Evolutionary conservation across 257 asterid genomes (phyloP), one percentile per base, ranked within the genome.

Genomic region (Vinca minor): DNA sequence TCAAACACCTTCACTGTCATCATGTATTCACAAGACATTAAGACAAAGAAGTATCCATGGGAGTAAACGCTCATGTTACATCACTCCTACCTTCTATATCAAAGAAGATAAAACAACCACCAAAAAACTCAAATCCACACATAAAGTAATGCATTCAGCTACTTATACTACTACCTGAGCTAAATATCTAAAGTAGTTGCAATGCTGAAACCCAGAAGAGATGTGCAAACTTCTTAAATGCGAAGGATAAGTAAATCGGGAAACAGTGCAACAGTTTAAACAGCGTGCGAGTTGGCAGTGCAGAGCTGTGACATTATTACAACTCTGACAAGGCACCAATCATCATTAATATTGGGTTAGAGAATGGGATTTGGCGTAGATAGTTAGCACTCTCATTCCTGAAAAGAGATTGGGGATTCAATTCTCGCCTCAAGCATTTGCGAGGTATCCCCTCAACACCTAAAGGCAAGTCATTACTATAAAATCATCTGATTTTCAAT

Each of bases 1-100:
- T 93, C 95, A 76, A 89, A 89, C 72, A 81, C 88, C 87, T 84
- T 89, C 70, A 89, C 98, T 93, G 97, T 69, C 64, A 81, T 67
- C 65, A 71, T 17, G 66, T 58, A 67, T 60, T 17, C 65, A 59
- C 48, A 52, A 65, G 38, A 55, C 47, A 64, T 62, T 73, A 63
- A 79, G 82, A 38, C 62, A 61, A 54, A 70, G 38, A 64, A 31
- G 45, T 29, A 29, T 4, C 35, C 39, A 59, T 69, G 75, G 69
- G 32, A 1, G 32, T 1, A 14, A 58, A 52, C 44, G 28, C 46
- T 31, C 18, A 13, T 18, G 18, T 4, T 29, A n/a, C n/a, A n/a
- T n/a, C n/a, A 13, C 14, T 62, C 14, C 36, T 7, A 29, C 45
- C n/a, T n/a, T 21, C 13, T 26, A 47, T 31, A 46, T 17, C 28